Percentiles rank a stretch among this genome's conserved stretches.
Conservation (phyloP, 306 rosid genomes). For the Dicorynia guianensis region DNA sequence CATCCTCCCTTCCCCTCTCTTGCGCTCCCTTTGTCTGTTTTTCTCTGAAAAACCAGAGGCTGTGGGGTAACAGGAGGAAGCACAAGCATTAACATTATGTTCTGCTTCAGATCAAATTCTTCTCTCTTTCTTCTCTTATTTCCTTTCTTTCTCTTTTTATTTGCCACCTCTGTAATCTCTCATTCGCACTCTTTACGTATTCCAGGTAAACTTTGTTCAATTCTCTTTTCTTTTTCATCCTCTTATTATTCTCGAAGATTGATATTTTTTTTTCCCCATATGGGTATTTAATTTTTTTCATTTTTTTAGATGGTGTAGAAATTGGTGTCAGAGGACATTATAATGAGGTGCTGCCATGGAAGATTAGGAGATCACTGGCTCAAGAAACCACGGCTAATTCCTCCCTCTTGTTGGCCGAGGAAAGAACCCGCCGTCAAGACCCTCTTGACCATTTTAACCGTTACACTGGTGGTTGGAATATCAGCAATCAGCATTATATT, state of each 20-base stretch:
- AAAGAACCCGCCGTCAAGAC: constrained; percentile 65
- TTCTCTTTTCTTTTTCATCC: background rate
- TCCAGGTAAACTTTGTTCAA: constrained; percentile 28
- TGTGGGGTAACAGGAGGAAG: background rate
- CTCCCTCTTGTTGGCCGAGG: constrained; percentile 64
- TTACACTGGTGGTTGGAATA: constrained; percentile 87
- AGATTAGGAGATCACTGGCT: constrained; percentile 44
- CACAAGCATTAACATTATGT: constrained; percentile 44
- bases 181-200: background rate
- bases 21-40: background rate
- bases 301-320: constrained; percentile 33
- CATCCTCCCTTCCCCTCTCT: background rate
- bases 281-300: background rate
- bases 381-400: constrained; percentile 40
- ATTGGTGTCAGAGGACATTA: constrained; percentile 24
- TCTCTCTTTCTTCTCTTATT: constrained; percentile 31
- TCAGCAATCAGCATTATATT: constrained; percentile 58
- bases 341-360: constrained; percentile 42
- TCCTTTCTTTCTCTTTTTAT: constrained; percentile 30
- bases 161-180: constrained; percentile 31
- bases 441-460: constrained; percentile 48
- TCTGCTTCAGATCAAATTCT: constrained; percentile 32
- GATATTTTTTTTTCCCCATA: no score
- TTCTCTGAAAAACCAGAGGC: background rate
- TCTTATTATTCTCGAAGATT: background rate